Conservation (phyloP, 176 grass and related monocot species). For the Bonia amplexicaulis region DNA sequence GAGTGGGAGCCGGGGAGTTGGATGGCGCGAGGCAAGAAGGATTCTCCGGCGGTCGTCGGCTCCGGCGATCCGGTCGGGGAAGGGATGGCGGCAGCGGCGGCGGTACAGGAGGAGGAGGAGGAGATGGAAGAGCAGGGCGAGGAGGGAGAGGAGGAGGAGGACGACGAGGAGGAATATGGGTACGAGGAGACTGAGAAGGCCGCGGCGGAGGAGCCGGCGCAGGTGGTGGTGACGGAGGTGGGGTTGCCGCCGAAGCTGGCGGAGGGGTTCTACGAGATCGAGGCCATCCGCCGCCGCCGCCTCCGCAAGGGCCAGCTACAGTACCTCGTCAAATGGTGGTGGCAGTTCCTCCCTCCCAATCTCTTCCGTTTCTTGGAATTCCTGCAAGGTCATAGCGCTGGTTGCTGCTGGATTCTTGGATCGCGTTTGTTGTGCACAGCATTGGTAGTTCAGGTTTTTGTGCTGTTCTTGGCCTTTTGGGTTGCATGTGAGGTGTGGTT, state of each 20-base stretch:
- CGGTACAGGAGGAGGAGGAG: slow-evolving; percentile 1
- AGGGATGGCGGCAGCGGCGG: not conserved
- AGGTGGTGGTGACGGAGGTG: not conserved
- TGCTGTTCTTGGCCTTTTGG: not conserved
- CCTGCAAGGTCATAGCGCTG: not conserved
- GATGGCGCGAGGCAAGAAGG: slow-evolving; percentile 34
- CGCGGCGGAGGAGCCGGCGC: not conserved
- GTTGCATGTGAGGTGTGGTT: not conserved
- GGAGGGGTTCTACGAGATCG: slow-evolving; percentile 80
- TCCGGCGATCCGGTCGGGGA: not conserved
- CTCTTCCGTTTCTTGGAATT: not conserved
- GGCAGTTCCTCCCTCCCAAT: not conserved
- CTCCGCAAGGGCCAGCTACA: slow-evolving; percentile 57
- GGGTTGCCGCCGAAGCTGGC: slow-evolving; percentile 51
- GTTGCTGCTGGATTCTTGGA: slow-evolving; percentile 6
- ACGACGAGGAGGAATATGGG: not conserved
- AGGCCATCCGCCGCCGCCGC: slow-evolving; percentile 71
- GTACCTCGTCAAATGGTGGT: slow-evolving; percentile 93
- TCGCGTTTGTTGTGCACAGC: not conserved
- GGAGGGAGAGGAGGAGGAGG: slow-evolving; percentile 4
- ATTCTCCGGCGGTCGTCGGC: not conserved
- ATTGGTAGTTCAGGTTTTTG: not conserved
- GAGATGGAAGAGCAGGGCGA: not conserved
- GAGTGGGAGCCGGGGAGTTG: not conserved
- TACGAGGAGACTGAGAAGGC: not conserved